Conservation (phyloP, 257 asterid species). For the Solanum sparsipilum region DNA sequence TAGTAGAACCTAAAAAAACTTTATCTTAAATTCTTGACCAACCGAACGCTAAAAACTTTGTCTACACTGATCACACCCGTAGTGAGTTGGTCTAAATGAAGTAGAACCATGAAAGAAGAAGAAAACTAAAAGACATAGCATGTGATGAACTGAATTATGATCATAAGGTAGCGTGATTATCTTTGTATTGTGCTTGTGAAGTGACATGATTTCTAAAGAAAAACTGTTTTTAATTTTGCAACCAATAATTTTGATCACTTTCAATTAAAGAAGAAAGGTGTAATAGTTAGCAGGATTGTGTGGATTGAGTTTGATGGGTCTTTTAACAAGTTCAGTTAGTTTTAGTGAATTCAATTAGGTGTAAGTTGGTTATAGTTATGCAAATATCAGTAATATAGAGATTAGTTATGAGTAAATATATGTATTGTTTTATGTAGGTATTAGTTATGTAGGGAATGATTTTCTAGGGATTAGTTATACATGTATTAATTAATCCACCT, state of each 20-base stretch:
- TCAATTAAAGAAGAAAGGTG: background rate
- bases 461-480: background rate
- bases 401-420: too few species aligned
- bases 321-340: background rate
- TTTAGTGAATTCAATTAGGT: background rate
- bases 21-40: too few species aligned
- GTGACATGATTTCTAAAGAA: background rate
- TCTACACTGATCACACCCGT: too few species aligned
- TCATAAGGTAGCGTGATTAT: too few species aligned
- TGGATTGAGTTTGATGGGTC: background rate
- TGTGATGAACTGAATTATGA: background rate
- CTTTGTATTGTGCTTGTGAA: background rate
- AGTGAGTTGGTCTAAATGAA: background rate
- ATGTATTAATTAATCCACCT: too few species aligned
- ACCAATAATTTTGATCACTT: background rate
- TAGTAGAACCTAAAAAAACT: too few species aligned
- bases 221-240: background rate
- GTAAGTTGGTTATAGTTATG: background rate
- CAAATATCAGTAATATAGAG: background rate
- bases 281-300: background rate
- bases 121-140: background rate
- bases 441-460: background rate
- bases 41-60: too few species aligned
- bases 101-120: background rate
- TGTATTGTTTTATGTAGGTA: too few species aligned